A percentile compares a stretch with the other conserved stretches of the same genome.
Conservation (phyloP, 306 rosid genomes). For the Vicia faba region DNA sequence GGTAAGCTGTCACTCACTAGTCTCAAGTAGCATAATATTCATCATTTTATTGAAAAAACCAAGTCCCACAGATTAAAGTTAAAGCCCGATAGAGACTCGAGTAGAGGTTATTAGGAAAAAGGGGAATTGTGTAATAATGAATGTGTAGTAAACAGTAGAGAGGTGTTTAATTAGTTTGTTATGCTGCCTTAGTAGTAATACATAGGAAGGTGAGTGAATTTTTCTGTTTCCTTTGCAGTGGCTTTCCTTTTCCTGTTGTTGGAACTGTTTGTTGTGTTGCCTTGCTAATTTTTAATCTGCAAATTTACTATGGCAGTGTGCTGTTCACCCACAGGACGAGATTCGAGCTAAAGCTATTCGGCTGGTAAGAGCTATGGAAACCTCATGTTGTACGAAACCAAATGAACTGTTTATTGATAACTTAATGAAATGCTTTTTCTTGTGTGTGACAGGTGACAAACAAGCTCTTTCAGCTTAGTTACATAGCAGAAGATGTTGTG, state of each 20-base stretch:
- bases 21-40: slow-evolving; percentile 30
- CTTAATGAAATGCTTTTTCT: slow-evolving; percentile 19
- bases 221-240: slow-evolving; percentile 7
- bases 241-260: slow-evolving; percentile 21
- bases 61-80: no score
- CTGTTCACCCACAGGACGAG: slow-evolving; percentile 89
- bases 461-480: slow-evolving; percentile 88
- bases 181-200: no score
- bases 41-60: not conserved
- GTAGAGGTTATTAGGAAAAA: no score
- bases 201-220: no score
- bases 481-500: slow-evolving; percentile 75
- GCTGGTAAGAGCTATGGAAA: slow-evolving; percentile 64
- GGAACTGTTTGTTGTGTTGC: slow-evolving; percentile 4
- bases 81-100: no score
- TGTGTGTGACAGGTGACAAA: slow-evolving; percentile 74
- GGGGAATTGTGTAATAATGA: no score
- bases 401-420: slow-evolving; percentile 3
- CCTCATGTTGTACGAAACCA: slow-evolving; percentile 29
- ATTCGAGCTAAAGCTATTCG: slow-evolving; percentile 96
- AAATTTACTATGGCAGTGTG: slow-evolving; percentile 71
- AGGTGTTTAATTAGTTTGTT: no score
- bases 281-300: slow-evolving; percentile 32
- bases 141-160: no score
- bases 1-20: slow-evolving; percentile 49